phyloP scores from a whole-genome alignment of 495 filamentous ascomycete species.

The Lepraria neglecta region DNA sequence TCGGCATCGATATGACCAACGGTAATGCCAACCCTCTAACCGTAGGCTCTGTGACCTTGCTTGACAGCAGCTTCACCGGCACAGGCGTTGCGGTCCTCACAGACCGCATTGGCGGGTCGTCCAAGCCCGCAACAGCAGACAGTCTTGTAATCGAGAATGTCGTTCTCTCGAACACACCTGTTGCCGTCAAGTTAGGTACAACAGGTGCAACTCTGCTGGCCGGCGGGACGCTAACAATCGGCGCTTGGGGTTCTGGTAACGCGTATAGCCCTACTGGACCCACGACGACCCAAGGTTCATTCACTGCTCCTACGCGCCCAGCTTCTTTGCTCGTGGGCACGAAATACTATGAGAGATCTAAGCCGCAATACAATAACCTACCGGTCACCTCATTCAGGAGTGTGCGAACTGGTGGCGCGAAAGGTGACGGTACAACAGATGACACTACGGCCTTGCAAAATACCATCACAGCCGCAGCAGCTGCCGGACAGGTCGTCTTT shows the following conservation, averaged over 20 bases:
- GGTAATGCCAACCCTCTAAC: constrained; percentile 34
- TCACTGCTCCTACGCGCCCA: constrained; percentile 38
- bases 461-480: constrained; percentile 38
- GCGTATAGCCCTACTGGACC: constrained; percentile 42
- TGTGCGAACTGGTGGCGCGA: constrained; percentile 52
- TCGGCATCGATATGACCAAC: constrained; percentile 44
- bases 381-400: constrained; percentile 51
- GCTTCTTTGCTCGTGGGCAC: constrained; percentile 32
- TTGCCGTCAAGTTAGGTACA: constrained; percentile 52
- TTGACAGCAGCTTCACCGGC: constrained; percentile 56
- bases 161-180: constrained; percentile 50
- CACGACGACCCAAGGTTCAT: constrained; percentile 31
- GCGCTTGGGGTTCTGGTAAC: constrained; percentile 50
- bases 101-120: constrained; percentile 29
- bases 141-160: constrained; percentile 65
- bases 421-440: constrained; percentile 65
- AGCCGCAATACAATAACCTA: constrained; percentile 58
- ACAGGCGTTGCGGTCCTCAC: constrained; percentile 60
- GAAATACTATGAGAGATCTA: constrained; percentile 57
- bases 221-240: constrained; percentile 52
- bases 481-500: constrained; percentile 41
- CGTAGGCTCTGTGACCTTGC: constrained; percentile 46
- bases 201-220: constrained; percentile 46
- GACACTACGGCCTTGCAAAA: constrained; percentile 51
- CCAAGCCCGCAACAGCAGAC: constrained; percentile 38